These are phyloP conservation scores for Naematelia encephala DNA, from an alignment of 768 basidiomycete species.

Conservation along the genomic window DNA sequence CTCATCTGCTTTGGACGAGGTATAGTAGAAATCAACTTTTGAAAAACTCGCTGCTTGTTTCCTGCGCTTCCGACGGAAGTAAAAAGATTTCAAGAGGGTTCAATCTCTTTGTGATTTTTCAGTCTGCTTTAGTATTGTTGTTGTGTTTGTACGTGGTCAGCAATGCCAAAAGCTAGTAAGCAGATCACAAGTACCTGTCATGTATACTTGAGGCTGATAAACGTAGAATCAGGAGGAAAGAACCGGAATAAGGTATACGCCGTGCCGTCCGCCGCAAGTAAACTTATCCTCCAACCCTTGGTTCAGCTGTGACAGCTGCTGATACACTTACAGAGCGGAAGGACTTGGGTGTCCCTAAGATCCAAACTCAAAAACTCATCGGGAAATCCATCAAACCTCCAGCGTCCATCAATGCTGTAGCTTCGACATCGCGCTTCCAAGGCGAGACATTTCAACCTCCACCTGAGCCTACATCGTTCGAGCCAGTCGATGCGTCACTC, in stretches of 20 bases:
- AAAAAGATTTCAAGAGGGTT: not conserved
- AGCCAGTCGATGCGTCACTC: conserved; percentile 45
- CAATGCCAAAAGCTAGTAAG: conserved; percentile 24
- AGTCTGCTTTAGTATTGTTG: no score
- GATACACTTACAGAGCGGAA: conserved; percentile 59
- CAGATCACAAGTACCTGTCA: not conserved
- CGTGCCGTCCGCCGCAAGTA: conserved; percentile 33
- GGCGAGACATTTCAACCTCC: conserved; percentile 19
- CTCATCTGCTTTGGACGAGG: not conserved
- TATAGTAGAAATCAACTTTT: not conserved
- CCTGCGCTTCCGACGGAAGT: not conserved
- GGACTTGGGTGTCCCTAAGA: conserved; percentile 81
- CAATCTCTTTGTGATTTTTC: no score
- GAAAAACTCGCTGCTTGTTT: not conserved
- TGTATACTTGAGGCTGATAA: not conserved
- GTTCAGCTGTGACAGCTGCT: conserved; percentile 1
- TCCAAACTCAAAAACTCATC: conserved; percentile 67
- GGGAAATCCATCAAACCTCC: conserved; percentile 29
- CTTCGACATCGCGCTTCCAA: conserved; percentile 17
- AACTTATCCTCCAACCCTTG: conserved; percentile 1
- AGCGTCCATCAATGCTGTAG: conserved; percentile 1
- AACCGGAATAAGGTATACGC: conserved; percentile 36
- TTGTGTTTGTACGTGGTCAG: not conserved
- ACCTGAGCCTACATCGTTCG: conserved; percentile 3
- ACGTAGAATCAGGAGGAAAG: conserved; percentile 18